Evolutionary conservation across 1,284 basidiomycete genomes (phyloP).

Genomic region (Puccinia brachypodii): DNA sequence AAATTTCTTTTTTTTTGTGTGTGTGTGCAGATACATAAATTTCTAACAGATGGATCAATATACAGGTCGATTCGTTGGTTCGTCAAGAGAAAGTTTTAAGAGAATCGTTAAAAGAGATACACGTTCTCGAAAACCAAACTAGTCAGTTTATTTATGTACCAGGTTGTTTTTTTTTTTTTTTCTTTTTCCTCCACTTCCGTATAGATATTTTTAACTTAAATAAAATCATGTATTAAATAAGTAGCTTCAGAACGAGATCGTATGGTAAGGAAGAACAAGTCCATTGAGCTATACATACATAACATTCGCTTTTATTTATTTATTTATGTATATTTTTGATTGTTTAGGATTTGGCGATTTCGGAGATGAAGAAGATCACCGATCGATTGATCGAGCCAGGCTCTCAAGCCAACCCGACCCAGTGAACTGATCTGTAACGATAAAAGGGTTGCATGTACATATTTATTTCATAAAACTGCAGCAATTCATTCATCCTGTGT

Average conservation of each 20-base stretch:
- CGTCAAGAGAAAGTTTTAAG: constrained; percentile 1
- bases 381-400: constrained; percentile 28
- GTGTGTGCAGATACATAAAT: background rate
- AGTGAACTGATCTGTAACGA: background rate
- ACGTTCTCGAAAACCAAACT: constrained; percentile 15
- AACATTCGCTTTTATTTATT: too few relatives aligned
- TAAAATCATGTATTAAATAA: too few relatives aligned
- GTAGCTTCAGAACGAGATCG: constrained; percentile 16
- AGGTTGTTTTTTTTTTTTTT: background rate
- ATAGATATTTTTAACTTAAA: background rate
- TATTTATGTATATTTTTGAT: background rate
- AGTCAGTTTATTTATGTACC: background rate
- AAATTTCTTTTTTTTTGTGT: too few relatives aligned
- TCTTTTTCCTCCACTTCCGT: background rate
- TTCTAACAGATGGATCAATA: too few relatives aligned
- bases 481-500: too few relatives aligned
- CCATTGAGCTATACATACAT: background rate
- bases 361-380: constrained; percentile 31
- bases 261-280: constrained; percentile 21
- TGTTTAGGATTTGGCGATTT: constrained; percentile 10
- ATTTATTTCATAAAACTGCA: background rate
- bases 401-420: constrained; percentile 1
- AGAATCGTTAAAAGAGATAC: background rate
- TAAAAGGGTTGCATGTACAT: background rate
- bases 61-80: constrained; percentile 15